Evolutionary conservation across 2,329 filamentous ascomycete genomes (phyloP).

Genomic region (Diaporthe destruens): DNA sequence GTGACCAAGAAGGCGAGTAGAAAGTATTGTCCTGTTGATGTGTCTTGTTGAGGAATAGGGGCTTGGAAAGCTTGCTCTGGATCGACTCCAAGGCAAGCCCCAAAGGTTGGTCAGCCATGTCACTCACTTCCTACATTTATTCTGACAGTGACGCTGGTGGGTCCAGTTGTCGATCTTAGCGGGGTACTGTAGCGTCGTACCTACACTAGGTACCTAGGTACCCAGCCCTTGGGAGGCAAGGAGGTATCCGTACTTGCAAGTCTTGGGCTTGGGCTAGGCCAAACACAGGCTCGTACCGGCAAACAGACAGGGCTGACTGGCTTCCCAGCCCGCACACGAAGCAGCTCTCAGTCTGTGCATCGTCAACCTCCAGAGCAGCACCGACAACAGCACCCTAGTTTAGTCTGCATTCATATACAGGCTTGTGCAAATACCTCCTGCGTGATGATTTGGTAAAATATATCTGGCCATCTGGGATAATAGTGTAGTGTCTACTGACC

Average conservation of each 20-base stretch:
- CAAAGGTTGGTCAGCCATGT: conserved; percentile 27
- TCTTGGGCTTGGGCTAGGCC: no score
- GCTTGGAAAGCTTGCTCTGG: not conserved
- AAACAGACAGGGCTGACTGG: no score
- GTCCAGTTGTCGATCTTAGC: conserved; percentile 25
- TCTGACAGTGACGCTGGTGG: conserved; percentile 17
- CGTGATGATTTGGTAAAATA: no score
- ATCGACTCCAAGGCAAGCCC: not conserved
- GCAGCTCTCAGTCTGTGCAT: not conserved
- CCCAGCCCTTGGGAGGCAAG: conserved; percentile 19
- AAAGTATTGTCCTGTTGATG: not conserved
- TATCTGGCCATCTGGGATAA: no score
- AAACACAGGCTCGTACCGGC: no score
- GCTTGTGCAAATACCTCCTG: no score
- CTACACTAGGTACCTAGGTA: not conserved
- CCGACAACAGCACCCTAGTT: no score
- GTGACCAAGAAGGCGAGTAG: not conserved
- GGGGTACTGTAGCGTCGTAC: conserved; percentile 1
- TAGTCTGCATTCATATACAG: no score
- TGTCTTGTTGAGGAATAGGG: not conserved
- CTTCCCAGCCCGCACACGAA: not conserved
- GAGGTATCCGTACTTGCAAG: no score
- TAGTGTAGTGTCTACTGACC: no score
- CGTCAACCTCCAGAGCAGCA: no score
- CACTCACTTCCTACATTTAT: conserved; percentile 10